A percentile compares a stretch with the other conserved stretches of the same genome.
Conservation (phyloP, 305 asterid genomes). For the Fraxinus paxiana region DNA sequence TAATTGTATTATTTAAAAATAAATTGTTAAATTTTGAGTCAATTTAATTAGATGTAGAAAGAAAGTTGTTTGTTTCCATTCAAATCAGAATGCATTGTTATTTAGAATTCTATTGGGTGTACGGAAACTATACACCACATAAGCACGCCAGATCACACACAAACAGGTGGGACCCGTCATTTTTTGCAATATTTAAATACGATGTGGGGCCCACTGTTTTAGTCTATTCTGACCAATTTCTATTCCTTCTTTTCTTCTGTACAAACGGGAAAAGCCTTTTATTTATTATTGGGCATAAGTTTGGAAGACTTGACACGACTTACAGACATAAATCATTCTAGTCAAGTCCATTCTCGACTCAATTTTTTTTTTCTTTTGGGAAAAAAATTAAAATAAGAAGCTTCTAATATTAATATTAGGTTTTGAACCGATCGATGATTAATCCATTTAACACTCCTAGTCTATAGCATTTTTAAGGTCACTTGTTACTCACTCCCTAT, state of each 20-base stretch:
- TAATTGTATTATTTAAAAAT: background rate
- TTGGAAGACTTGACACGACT: too few species aligned
- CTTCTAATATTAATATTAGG: background rate
- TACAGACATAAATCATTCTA: background rate
- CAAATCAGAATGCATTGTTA: background rate
- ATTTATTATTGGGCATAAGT: background rate
- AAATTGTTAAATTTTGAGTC: background rate
- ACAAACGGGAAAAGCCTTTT: too few species aligned
- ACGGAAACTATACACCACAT: too few species aligned
- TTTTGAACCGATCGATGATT: background rate
- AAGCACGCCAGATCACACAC: too few species aligned
- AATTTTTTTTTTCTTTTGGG: background rate
- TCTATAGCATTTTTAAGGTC: background rate
- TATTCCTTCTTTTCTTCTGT: too few species aligned
- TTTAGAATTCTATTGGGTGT: too few species aligned
- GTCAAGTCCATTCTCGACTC: background rate
- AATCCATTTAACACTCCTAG: background rate
- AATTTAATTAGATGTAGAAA: too few species aligned
- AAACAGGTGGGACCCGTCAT: too few species aligned
- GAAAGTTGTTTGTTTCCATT: background rate
- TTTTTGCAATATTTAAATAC: too few species aligned
- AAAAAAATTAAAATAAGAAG: background rate
- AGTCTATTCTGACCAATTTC: too few species aligned
- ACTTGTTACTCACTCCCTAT: background rate
- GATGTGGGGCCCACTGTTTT: too few species aligned